phyloP scores from a whole-genome alignment of 257 asterid genomes.

The Euphrasia confusa region DNA sequence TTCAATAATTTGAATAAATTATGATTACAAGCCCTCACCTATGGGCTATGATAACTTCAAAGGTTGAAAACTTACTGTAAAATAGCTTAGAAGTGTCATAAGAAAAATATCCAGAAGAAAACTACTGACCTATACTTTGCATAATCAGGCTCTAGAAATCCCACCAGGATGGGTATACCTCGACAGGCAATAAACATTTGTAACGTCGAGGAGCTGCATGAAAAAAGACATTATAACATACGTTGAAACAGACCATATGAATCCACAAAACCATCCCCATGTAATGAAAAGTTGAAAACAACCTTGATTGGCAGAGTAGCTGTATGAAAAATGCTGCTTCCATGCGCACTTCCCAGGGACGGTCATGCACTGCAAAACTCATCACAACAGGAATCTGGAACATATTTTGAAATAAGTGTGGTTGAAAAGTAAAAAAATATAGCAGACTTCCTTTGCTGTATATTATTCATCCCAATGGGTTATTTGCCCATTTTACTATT shows the following conservation, averaged over 20 bases:
- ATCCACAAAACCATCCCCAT: not conserved
- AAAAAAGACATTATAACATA: conserved; percentile 24
- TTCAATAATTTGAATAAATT: not conserved
- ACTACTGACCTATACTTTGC: conserved; percentile 80
- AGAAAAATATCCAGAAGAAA: conserved; percentile 2
- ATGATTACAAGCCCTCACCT: not conserved
- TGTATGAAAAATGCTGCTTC: conserved; percentile 95
- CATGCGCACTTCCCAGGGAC: conserved; percentile 90
- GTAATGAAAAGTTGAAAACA: conserved; percentile 4
- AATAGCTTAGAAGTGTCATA: conserved; percentile 13
- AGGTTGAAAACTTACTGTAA: conserved; percentile 2
- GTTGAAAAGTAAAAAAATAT: not conserved
- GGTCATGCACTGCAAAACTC: conserved; percentile 94
- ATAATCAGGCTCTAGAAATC: conserved; percentile 97
- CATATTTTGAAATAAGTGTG: conserved; percentile 13
- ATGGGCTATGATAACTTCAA: not conserved
- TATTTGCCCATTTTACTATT: too few relatives aligned
- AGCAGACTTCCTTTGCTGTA: too few relatives aligned
- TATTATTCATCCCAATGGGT: too few relatives aligned
- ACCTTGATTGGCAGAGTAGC: conserved; percentile 99
- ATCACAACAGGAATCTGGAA: conserved; percentile 82
- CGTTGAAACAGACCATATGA: conserved; percentile 9
- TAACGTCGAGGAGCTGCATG: conserved; percentile 80
- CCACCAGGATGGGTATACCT: conserved; percentile 95
- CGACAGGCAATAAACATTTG: conserved; percentile 98